Evolutionary conservation across 305 asterid species (phyloP), one percentile per base, ranked within the genome.

Genomic region (Ruellia speciosa): DNA sequence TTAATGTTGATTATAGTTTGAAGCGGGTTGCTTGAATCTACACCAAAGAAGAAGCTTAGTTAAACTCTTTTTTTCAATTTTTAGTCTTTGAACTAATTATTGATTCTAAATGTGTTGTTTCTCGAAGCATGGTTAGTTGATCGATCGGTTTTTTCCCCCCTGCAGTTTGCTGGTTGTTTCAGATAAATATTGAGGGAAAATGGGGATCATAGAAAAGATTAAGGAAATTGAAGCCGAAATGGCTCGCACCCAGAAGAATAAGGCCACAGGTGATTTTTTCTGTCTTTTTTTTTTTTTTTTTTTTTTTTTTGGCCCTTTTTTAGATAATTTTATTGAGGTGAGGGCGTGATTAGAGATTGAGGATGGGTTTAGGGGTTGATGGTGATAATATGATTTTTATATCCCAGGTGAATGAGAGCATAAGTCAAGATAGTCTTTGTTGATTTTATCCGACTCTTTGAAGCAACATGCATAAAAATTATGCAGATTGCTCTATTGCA

Each of bases 171-270:
- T 34, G 12, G 17, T 59, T 58, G 45, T 60, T 77, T 54, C 80
- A 84, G 92, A 72, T 74, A 24, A 59, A 52, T 52, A 59, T 65
- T 50, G 41, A 54, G 66, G 64, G 52, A 82, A 56, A 53, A 92
- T 92, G 99, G 99, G 99, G 80, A 92, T 92, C 75, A 70, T 88
- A 31, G 97, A 92, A 71, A 88, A 64, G 85, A 92, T 92, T 56
- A 92, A 86, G 55, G 99, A 92, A 61, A 92, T 92, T 65, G 99
- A 92, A 66, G 85, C 87, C 67, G 99, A 92, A 79, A 92, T 92
- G 99, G 97, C 97, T 19, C 87, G 97, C 19, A 92, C 99, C 37
- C 99, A 92, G 84, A 92, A 92, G 73, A 92, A 92, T 71, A 92
- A 92, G 79, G 99, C 99, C 57, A 92, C 99, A 67, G 97, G 99